These are phyloP conservation scores for Amniculicola lignicola DNA, from an alignment of 495 filamentous ascomycete species.

Conservation along the genomic window DNA sequence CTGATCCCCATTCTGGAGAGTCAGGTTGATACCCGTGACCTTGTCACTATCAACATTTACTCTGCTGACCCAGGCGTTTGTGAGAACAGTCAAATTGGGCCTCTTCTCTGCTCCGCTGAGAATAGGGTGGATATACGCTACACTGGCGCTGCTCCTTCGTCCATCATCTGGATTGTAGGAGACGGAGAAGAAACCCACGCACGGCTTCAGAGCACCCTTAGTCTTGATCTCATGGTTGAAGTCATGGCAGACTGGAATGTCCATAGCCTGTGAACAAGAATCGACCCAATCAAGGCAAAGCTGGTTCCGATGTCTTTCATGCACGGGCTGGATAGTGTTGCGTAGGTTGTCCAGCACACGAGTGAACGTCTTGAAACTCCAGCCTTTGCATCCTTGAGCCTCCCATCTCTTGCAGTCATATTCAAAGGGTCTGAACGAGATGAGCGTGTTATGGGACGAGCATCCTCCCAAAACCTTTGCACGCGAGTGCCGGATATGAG, in stretches of 20 bases:
- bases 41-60: conserved; percentile 61
- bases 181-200: conserved; percentile 81
- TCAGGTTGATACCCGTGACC: conserved; percentile 65
- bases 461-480: conserved; percentile 84
- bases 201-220: conserved; percentile 63
- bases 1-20: conserved; percentile 60
- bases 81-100: conserved; percentile 74
- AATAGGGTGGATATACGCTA: conserved; percentile 85
- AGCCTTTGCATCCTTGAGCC: conserved; percentile 67
- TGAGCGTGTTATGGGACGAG: conserved; percentile 82
- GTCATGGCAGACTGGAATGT: conserved; percentile 72
- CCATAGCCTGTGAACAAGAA: conserved; percentile 66
- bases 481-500: conserved; percentile 76
- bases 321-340: conserved; percentile 77
- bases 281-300: conserved; percentile 80
- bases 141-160: conserved; percentile 71
- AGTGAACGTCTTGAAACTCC: conserved; percentile 75
- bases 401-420: conserved; percentile 75
- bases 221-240: conserved; percentile 74
- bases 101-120: conserved; percentile 70
- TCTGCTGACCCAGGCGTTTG: conserved; percentile 74
- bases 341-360: conserved; percentile 70
- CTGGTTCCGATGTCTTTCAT: conserved; percentile 72
- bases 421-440: conserved; percentile 79
- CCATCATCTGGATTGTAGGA: conserved; percentile 80